Conservation (phyloP, 1,139 yeast genomes). For the Sugiyamaella grinbergsii region DNA sequence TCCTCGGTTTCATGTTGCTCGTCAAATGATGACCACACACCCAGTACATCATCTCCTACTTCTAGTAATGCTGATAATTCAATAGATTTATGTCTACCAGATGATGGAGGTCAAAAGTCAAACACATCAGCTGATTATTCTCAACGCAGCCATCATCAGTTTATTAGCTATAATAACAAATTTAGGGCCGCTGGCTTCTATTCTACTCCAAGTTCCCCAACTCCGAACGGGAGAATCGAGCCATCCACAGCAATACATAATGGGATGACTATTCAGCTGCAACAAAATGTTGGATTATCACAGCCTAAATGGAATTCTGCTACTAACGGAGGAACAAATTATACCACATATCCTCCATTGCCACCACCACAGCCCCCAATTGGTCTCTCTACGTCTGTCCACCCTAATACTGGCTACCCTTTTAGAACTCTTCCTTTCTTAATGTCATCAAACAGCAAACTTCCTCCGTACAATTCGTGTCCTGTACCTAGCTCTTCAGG, state of each 20-base stretch:
- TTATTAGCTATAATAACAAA: background rate
- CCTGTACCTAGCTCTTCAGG: background rate
- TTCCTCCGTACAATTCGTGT: background rate
- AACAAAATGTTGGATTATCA: background rate
- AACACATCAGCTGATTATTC: background rate
- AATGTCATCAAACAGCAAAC: background rate
- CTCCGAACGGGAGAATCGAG: background rate
- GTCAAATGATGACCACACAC: background rate
- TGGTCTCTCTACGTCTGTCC: background rate
- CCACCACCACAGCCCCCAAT: background rate
- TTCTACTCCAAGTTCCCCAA: slow-evolving; percentile 3
- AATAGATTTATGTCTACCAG: background rate
- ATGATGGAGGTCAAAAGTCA: background rate
- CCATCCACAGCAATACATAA: background rate
- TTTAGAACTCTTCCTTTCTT: slow-evolving; percentile 5
- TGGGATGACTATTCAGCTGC: background rate
- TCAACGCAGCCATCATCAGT: background rate
- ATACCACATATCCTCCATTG: background rate
- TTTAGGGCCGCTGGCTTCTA: background rate
- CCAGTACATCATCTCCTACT: background rate
- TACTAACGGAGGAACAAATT: background rate
- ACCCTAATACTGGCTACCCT: background rate
- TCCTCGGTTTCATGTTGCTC: slow-evolving; percentile 5
- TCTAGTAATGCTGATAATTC: background rate
- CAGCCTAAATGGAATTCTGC: slow-evolving; percentile 12